Evolutionary conservation across 257 asterid genomes (phyloP).

Genomic region (Solanum stenotomum): DNA sequence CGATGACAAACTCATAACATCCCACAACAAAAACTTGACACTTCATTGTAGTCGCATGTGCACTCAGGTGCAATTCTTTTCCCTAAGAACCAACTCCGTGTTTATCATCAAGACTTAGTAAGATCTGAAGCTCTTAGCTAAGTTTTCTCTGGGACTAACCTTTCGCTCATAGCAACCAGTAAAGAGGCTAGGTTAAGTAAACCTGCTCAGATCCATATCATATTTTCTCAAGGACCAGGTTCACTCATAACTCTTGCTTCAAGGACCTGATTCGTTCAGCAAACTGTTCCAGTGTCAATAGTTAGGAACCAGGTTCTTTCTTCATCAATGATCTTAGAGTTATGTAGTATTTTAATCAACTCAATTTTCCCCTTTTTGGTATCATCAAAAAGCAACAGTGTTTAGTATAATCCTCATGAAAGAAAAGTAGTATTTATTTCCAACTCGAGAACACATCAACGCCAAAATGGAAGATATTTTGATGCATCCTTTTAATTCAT

Average conservation of each 20-base stretch:
- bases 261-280: neutral
- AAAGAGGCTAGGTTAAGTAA: neutral
- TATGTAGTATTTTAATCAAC: neutral
- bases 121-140: neutral
- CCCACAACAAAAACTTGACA: neutral
- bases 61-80: neutral
- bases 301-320: neutral
- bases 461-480: neutral
- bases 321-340: neutral
- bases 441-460: neutral
- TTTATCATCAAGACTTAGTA: neutral
- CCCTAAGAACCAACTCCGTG: neutral
- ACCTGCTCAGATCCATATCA: neutral
- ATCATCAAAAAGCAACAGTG: neutral
- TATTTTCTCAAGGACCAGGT: neutral
- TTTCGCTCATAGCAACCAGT: neutral
- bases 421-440: neutral
- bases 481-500: neutral
- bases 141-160: neutral
- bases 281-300: neutral
- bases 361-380: neutral
- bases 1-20: neutral
- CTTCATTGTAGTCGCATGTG: neutral
- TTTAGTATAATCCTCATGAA: neutral
- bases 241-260: neutral